Conservation (phyloP, 2,329 filamentous ascomycete species). For the Colletotrichum sp. region DNA sequence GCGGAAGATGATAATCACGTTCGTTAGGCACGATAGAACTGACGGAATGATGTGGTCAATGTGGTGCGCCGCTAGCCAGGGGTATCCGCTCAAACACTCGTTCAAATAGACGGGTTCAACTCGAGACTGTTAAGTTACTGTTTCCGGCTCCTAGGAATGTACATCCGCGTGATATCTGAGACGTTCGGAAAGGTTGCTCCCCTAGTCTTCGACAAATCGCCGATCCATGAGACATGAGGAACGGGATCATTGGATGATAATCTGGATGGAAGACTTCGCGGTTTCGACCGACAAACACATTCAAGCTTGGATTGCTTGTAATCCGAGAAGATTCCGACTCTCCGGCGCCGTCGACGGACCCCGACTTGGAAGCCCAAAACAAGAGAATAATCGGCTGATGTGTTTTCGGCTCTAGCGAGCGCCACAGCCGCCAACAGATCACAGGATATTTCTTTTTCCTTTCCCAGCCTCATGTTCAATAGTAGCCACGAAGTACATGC, state of each 20-base stretch:
- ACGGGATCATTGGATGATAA: accelerated
- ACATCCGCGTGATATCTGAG: background rate
- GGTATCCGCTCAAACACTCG: background rate
- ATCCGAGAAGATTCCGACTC: background rate
- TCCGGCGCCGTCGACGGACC: no score
- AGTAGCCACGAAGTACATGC: background rate
- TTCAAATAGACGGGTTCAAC: background rate
- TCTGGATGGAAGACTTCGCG: background rate
- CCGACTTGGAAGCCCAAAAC: background rate
- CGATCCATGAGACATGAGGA: background rate
- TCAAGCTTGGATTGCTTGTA: background rate
- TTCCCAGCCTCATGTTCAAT: background rate
- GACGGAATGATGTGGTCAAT: background rate
- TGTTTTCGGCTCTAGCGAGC: background rate
- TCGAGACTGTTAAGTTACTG: background rate
- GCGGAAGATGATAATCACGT: background rate
- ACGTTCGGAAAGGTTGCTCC: background rate
- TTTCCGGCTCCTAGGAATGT: background rate
- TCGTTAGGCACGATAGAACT: background rate
- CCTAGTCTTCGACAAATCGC: background rate
- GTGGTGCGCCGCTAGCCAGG: background rate
- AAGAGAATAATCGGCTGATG: background rate
- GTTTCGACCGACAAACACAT: background rate
- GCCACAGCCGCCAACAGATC: background rate
- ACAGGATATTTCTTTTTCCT: background rate